Percentiles rank a stretch among this genome's conserved stretches.
phyloP scores from a whole-genome alignment of 2,329 filamentous ascomycete species.

The Phialophora macrospora region DNA sequence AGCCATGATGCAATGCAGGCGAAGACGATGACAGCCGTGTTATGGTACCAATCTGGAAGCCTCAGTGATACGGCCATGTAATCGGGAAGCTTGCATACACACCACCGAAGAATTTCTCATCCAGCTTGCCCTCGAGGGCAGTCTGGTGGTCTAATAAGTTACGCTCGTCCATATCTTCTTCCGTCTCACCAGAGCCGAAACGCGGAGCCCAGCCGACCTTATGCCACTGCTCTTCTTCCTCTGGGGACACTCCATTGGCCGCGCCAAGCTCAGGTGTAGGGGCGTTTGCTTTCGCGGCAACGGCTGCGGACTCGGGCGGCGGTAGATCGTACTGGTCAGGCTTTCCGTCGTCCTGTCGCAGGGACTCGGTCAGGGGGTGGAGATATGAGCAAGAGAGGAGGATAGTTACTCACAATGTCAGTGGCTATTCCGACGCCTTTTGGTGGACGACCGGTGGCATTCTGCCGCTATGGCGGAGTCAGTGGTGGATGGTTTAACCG shows the following conservation, averaged over 20 bases:
- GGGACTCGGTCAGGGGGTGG: conserved; percentile 20
- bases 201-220: conserved; percentile 86
- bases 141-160: conserved; percentile 86
- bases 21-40: conserved; percentile 90
- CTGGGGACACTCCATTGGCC: conserved; percentile 52
- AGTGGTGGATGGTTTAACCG: conserved; percentile 17
- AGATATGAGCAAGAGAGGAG: conserved; percentile 6
- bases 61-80: conserved; percentile 23
- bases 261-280: conserved; percentile 57
- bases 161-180: conserved; percentile 58
- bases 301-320: conserved; percentile 71
- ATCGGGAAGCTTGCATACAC: conserved; percentile 41
- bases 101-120: conserved; percentile 91
- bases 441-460: conserved; percentile 37
- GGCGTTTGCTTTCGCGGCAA: conserved; percentile 55
- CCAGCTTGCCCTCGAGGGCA: conserved; percentile 78
- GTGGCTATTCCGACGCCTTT: conserved; percentile 65
- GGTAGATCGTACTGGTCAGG: conserved; percentile 77
- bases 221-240: conserved; percentile 62
- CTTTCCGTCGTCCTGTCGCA: conserved; percentile 65
- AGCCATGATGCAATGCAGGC: conserved; percentile 91
- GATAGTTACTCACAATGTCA: conserved; percentile 65
- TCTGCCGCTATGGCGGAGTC: conserved; percentile 56
- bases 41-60: conserved; percentile 89
- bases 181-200: conserved; percentile 64